Evolutionary conservation across 2,329 filamentous ascomycete species (phyloP).

Genomic region (Colletotrichum zoysiae): DNA sequence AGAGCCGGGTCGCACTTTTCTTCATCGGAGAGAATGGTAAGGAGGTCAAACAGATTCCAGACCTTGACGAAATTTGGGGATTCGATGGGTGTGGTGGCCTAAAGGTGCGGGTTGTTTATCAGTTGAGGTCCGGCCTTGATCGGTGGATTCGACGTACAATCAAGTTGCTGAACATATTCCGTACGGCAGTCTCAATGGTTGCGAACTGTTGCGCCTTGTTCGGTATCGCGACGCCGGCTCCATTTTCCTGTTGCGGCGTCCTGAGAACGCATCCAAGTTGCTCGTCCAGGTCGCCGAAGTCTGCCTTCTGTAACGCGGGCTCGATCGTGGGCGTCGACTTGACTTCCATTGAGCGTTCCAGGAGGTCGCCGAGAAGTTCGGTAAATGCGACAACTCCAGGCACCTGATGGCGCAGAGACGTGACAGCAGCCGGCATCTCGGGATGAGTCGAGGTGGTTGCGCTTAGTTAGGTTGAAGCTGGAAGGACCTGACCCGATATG

Average conservation of each 20-base stretch:
- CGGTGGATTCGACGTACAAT: constrained; percentile 69
- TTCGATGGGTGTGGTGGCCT: constrained; percentile 82
- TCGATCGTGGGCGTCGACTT: constrained; percentile 76
- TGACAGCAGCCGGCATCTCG: constrained; percentile 63
- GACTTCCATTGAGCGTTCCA: constrained; percentile 68
- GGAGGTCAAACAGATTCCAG: constrained; percentile 94
- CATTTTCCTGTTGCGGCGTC: constrained; percentile 43
- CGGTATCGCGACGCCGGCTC: constrained; percentile 53
- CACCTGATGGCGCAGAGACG: constrained; percentile 61
- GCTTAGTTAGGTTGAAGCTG: constrained; percentile 1
- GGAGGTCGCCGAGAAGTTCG: constrained; percentile 66
- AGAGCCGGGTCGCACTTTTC: constrained; percentile 83
- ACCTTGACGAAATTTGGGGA: constrained; percentile 83
- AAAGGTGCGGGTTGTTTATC: constrained; percentile 20
- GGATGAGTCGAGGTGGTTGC: constrained; percentile 13
- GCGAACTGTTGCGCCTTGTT: constrained; percentile 68
- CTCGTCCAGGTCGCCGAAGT: constrained; percentile 66
- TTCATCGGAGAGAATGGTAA: constrained; percentile 88
- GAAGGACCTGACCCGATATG: neutral
- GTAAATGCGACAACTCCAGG: constrained; percentile 66
- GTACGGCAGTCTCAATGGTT: constrained; percentile 85
- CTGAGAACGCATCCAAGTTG: constrained; percentile 55
- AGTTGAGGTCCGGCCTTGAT: constrained; percentile 8
- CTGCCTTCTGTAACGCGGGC: constrained; percentile 78
- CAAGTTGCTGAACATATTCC: constrained; percentile 82